phyloP scores from a whole-genome alignment of 305 asterid genomes.

The Caryopteris hybrid region DNA sequence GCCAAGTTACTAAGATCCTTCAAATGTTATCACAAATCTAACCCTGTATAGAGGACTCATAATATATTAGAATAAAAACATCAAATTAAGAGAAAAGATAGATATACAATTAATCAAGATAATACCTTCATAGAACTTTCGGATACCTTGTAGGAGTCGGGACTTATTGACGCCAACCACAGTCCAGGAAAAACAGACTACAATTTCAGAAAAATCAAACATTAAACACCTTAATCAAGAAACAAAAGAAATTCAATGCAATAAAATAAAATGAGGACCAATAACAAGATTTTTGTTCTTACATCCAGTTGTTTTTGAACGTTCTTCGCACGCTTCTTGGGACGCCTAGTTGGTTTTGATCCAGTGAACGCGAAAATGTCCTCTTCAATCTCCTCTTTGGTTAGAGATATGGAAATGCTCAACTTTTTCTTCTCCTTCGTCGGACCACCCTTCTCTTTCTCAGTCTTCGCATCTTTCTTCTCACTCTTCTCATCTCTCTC shows the following conservation, averaged over 20 bases:
- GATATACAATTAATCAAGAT: not conserved
- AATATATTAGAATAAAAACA: not conserved
- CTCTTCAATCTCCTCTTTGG: conserved; percentile 64
- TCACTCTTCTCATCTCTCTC: not conserved
- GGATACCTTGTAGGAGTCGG: conserved; percentile 54
- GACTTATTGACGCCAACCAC: conserved; percentile 51
- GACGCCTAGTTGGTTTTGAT: conserved; percentile 47
- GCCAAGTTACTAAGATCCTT: not conserved
- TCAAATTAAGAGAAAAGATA: not conserved
- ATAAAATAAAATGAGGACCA: not conserved
- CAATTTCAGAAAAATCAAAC: not conserved
- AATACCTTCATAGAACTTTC: conserved; percentile 47
- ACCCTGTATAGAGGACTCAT: conserved; percentile 25
- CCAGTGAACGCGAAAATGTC: conserved; percentile 49
- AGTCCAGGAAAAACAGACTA: conserved; percentile 64
- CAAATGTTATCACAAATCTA: not conserved
- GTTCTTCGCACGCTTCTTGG: conserved; percentile 39
- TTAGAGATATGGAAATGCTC: conserved; percentile 27
- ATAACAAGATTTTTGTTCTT: not conserved
- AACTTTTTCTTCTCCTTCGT: conserved; percentile 33
- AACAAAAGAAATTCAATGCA: not conserved
- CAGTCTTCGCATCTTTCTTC: not conserved
- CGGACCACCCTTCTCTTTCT: conserved; percentile 1
- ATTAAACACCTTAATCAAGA: not conserved
- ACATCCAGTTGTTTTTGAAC: conserved; percentile 60